Base-by-base conservation (phyloP, 495 filamentous ascomycete genomes). In the Neurospora sp. region DNA sequence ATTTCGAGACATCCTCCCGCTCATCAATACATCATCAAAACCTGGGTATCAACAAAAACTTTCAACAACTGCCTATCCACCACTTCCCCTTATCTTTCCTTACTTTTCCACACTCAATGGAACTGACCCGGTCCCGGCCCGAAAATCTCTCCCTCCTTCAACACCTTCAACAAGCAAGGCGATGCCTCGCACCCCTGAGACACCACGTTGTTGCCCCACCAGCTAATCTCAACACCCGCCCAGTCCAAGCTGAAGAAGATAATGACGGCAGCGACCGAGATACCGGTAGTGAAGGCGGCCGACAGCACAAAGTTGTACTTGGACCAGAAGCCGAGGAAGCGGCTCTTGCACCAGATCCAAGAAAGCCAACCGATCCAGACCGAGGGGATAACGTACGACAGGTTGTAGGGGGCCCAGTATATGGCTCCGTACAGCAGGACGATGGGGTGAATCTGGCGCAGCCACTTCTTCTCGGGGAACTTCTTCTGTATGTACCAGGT, bases 321-420 rank as follows among this genome's bases (percentile, higher is more conserved):
- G 59, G 72, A 72, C 75, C 75, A 77, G 70, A 78, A 74, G 7
- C 42, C 76, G 20, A 76, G 45, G 59, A 74, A 78, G 31, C 76
- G 76, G 71, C 70, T 72, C 75, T 82, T 83, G 76, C 78, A 81
- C 80, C 80, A 83, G 59, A 82, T 72, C 82, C 82, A 83, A 40
- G 79, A 81, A 27, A 80, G 53, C 74, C 75, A 81, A 4, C 79
- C 77, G 71, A 82, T 77, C 41, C 77, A 77, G 3, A 83, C 77
- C 20, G 79, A 73, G 3, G 82, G 82, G 74, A 74, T 75, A 42
- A 79, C 71, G 72, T 79, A 82, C 35, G 76, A 74, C 31, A 83
- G 53, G 74, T 82, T 82, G 72, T 80, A 82, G 0, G 82, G 81
- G 4, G 78, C 78, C 80, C 77, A 81, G 41, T 73, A 68, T 18